Evolutionary conservation across 768 basidiomycete genomes (phyloP).

Genomic region (Pleurotus citrinopileatus): DNA sequence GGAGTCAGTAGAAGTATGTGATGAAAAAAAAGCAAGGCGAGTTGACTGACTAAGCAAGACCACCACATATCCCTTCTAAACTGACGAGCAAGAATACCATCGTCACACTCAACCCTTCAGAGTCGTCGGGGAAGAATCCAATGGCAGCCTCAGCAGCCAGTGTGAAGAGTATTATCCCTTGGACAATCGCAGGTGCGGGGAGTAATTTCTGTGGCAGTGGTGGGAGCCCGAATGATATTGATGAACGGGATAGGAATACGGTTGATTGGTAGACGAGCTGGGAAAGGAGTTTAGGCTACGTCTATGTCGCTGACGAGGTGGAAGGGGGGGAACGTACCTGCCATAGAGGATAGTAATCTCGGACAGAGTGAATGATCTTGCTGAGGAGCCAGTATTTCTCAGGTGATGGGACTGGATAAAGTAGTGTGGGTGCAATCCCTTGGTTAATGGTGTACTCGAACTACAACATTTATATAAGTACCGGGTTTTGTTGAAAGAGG

Average conservation of each 20-base stretch:
- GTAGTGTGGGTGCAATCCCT: constrained; percentile 85
- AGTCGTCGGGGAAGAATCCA: constrained; percentile 54
- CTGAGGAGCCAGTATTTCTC: constrained; percentile 61
- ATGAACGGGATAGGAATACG: constrained; percentile 91
- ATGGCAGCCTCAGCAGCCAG: constrained; percentile 67
- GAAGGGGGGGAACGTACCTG: constrained; percentile 48
- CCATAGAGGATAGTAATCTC: constrained; percentile 96
- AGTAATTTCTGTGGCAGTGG: constrained; percentile 70
- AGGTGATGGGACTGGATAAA: constrained; percentile 79
- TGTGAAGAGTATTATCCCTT: constrained; percentile 60
- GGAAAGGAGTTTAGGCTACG: background rate
- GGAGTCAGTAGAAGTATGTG: constrained; percentile 15
- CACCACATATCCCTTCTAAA: constrained; percentile 90
- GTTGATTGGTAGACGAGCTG: constrained; percentile 86
- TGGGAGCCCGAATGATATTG: constrained; percentile 81
- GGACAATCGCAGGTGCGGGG: constrained; percentile 72
- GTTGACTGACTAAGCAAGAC: constrained; percentile 77
- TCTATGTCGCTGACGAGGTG: constrained; percentile 1
- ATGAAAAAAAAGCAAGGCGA: constrained; percentile 9
- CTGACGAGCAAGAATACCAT: constrained; percentile 77
- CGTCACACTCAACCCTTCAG: constrained; percentile 45
- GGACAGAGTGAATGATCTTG: constrained; percentile 75
- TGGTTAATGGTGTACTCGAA: constrained; percentile 94
- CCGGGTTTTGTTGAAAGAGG: background rate
- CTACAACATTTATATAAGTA: constrained; percentile 30